These are phyloP conservation scores for Coniochaeta hoffmannii DNA, from an alignment of 2,329 filamentous ascomycete species.

Conservation along the genomic window DNA sequence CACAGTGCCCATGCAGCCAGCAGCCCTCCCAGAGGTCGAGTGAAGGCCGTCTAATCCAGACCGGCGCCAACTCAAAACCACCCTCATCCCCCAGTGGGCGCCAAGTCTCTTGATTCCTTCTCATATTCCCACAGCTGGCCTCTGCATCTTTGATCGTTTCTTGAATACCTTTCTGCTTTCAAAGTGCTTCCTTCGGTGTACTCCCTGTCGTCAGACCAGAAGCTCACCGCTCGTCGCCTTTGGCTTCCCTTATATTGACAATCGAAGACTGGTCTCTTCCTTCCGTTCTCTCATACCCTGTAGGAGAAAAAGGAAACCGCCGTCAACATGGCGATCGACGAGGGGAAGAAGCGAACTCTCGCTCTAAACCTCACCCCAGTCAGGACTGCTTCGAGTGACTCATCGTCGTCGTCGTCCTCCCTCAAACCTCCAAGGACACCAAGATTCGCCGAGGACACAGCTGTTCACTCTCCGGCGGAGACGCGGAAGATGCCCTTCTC, in stretches of 20 bases:
- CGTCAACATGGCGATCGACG: constrained; percentile 23
- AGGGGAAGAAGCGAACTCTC: constrained; percentile 50
- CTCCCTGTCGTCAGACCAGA: not conserved
- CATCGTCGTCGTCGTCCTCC: constrained; percentile 45
- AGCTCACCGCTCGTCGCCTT: not conserved
- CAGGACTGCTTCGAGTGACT: constrained; percentile 41
- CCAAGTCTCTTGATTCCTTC: constrained; percentile 23
- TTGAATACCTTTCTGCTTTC: constrained; percentile 28
- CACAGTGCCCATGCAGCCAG: constrained; percentile 29
- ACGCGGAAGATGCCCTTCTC: constrained; percentile 43
- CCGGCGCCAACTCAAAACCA: constrained; percentile 46
- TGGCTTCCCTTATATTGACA: constrained; percentile 4
- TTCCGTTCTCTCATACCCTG: constrained; percentile 23
- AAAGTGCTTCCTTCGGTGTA: constrained; percentile 14
- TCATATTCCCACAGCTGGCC: constrained; percentile 49
- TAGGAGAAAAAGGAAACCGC: constrained; percentile 18
- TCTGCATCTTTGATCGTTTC: constrained; percentile 33
- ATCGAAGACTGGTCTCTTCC: constrained; percentile 28
- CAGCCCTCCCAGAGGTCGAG: constrained; percentile 19
- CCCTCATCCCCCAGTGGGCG: constrained; percentile 30
- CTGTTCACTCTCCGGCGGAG: constrained; percentile 70
- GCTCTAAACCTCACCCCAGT: constrained; percentile 46
- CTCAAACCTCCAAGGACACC: constrained; percentile 65
- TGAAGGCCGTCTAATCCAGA: constrained; percentile 24
- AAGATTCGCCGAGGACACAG: constrained; percentile 74